These are phyloP conservation scores for Neofusicoccum parvum DNA, from an alignment of 2,329 filamentous ascomycete genomes.

Conservation along the genomic window DNA sequence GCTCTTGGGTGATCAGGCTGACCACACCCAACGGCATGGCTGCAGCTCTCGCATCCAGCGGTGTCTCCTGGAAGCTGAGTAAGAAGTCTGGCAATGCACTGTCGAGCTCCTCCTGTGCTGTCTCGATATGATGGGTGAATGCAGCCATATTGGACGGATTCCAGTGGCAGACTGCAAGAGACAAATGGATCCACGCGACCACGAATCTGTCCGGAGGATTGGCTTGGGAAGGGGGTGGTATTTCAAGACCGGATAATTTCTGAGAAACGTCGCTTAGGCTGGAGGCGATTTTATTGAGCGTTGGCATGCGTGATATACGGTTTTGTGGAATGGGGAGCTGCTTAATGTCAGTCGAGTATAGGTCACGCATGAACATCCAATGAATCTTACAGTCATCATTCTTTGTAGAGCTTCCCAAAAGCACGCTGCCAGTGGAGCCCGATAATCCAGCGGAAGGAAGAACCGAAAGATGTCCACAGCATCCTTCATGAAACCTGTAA, in stretches of 20 bases:
- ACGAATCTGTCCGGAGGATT: conserved; percentile 9
- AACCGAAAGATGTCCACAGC: not conserved
- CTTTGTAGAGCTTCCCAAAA: not conserved
- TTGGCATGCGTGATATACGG: not conserved
- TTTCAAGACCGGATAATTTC: not conserved
- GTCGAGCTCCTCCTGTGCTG: not conserved
- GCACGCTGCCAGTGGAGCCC: not conserved
- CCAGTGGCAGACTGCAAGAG: conserved; percentile 7
- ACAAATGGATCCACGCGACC: conserved; percentile 11
- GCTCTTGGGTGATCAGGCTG: conserved; percentile 3
- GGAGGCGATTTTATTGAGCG: not conserved
- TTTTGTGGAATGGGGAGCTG: not conserved
- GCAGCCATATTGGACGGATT: not conserved
- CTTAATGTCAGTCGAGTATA: not conserved
- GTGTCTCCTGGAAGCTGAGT: not conserved
- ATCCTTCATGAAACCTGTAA: not conserved
- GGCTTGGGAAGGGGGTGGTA: not conserved
- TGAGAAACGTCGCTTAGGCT: not conserved
- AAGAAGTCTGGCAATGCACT: not conserved
- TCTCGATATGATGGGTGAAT: not conserved
- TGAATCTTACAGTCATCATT: not conserved
- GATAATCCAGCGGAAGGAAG: not conserved
- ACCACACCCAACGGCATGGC: conserved; percentile 1
- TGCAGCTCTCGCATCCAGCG: not conserved
- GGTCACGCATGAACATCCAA: not conserved